These are phyloP conservation scores for Elongisporangium senticosum DNA, from an alignment of 352 stramenopile species.

Conservation along the genomic window DNA sequence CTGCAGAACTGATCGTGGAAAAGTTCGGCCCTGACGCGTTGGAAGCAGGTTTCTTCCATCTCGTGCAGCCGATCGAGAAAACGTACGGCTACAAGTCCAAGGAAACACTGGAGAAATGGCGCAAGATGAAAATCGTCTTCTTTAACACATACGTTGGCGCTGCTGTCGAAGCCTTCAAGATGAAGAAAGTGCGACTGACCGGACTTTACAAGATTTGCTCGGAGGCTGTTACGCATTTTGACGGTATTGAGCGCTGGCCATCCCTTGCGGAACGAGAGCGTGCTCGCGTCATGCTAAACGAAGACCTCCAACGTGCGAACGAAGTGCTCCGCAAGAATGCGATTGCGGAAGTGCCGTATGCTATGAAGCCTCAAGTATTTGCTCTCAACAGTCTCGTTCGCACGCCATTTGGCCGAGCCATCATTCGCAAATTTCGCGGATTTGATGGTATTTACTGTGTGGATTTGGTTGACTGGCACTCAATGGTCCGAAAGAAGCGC, in stretches of 20 bases:
- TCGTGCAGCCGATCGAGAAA: conserved; percentile 81
- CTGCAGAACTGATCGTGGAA: conserved; percentile 86
- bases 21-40: conserved; percentile 59
- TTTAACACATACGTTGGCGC: conserved; percentile 89
- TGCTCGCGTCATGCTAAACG: conserved; percentile 57
- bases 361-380: conserved; percentile 64
- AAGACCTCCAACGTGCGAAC: conserved; percentile 59
- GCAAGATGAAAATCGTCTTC: conserved; percentile 88
- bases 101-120: conserved; percentile 70
- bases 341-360: conserved; percentile 23
- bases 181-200: conserved; percentile 61
- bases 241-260: conserved; percentile 50
- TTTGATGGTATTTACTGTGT: conserved; percentile 81
- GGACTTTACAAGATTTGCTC: conserved; percentile 71
- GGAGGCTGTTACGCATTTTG: conserved; percentile 43
- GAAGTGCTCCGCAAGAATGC: conserved; percentile 31
- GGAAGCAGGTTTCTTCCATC: conserved; percentile 87
- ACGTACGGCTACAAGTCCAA: conserved; percentile 80
- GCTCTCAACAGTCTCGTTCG: conserved; percentile 48
- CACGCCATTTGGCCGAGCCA: conserved; percentile 57
- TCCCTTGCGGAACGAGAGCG: conserved; percentile 54
- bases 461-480: conserved; percentile 65
- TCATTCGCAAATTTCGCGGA: conserved; percentile 63
- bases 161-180: conserved; percentile 64
- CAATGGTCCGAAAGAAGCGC: conserved; percentile 27